Evolutionary conservation across 225 moss, liverwort and hornwort species (phyloP).

Genomic region (Rhytidiadelphus loreus): DNA sequence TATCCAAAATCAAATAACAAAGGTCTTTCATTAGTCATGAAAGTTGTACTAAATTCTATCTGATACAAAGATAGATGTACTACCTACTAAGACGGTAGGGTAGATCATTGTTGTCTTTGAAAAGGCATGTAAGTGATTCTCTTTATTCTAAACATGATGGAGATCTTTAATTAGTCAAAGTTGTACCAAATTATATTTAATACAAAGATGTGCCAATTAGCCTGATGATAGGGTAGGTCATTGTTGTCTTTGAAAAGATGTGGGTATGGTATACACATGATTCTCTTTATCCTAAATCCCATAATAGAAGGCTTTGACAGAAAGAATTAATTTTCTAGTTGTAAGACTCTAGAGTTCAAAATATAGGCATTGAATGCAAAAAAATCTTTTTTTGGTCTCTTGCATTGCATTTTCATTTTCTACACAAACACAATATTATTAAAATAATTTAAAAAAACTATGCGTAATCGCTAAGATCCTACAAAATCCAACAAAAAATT

Average conservation of each 20-base stretch:
- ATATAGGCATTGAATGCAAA: neutral
- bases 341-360: neutral
- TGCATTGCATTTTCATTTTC: neutral
- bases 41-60: too few species aligned
- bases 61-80: too few species aligned
- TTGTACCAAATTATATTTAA: too few species aligned
- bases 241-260: too few species aligned
- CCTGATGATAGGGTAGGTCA: too few species aligned
- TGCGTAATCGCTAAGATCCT: neutral
- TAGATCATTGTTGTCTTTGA: neutral
- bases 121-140: fast-evolving
- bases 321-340: neutral
- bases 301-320: neutral
- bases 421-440: neutral
- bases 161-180: too few species aligned
- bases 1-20: too few species aligned
- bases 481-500: neutral
- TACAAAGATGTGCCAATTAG: too few species aligned
- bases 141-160: neutral
- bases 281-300: neutral
- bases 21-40: too few species aligned
- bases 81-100: too few species aligned
- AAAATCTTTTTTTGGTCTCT: too few species aligned
- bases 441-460: neutral
- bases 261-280: too few species aligned